Evolutionary conservation across 352 stramenopile genomes (phyloP).

Genomic region (Aphanomyces invadans): DNA sequence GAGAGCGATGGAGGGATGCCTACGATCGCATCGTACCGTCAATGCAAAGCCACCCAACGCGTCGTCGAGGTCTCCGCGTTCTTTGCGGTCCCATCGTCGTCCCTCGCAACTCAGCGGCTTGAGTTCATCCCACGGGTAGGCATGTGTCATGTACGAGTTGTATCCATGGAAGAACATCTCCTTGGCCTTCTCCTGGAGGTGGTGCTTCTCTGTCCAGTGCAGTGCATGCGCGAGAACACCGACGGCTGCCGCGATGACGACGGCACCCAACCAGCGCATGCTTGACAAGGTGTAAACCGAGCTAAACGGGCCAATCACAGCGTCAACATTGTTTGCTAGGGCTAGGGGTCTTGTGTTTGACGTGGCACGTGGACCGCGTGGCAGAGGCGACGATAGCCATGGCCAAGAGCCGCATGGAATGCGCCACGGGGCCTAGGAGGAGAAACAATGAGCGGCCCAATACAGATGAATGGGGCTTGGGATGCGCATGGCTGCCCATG

Average conservation of each 20-base stretch:
- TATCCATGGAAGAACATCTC: constrained; percentile 89
- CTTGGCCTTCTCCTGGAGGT: constrained; percentile 64
- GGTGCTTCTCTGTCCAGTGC: constrained; percentile 51
- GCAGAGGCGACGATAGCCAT: no score
- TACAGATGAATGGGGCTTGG: no score
- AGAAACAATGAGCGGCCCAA: no score
- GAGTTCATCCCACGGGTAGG: constrained; percentile 82
- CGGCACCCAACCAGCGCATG: not conserved
- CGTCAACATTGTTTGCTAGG: not conserved
- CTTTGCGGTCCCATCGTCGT: constrained; percentile 62
- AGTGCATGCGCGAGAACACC: not conserved
- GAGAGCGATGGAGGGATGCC: not conserved
- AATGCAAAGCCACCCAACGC: constrained; percentile 72
- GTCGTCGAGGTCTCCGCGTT: constrained; percentile 81
- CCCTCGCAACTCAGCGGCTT: constrained; percentile 75
- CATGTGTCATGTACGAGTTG: constrained; percentile 79
- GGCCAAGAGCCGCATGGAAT: no score
- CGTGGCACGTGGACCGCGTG: no score
- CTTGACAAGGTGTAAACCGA: not conserved
- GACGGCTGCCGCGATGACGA: not conserved
- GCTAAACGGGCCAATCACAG: not conserved
- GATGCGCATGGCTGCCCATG: no score
- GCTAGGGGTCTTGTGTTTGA: no score
- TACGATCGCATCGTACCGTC: constrained; percentile 28
- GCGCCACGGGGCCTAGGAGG: no score